A percentile compares a stretch with the other conserved stretches of the same genome.
These are phyloP conservation scores for Leishmania braziliensis DNA, from an alignment of 208 protist genomes.

Conservation along the genomic window DNA sequence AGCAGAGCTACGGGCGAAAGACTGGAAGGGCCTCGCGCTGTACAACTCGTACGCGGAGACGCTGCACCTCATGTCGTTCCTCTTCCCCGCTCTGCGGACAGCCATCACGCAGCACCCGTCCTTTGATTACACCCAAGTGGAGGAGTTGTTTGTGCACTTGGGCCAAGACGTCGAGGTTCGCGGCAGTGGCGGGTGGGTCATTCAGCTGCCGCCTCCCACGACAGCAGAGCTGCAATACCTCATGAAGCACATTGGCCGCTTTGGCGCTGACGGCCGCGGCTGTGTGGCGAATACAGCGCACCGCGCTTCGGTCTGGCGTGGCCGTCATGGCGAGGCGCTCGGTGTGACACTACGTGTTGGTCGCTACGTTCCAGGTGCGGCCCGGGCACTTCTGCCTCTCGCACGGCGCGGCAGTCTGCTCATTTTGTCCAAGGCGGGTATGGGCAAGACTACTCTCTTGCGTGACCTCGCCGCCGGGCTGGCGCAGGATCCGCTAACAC, in stretches of 20 bases:
- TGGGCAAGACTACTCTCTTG: constrained; percentile 94
- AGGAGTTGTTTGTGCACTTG: constrained; percentile 82
- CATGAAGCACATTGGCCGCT: constrained; percentile 54
- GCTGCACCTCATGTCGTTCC: constrained; percentile 64
- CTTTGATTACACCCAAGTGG: constrained; percentile 56
- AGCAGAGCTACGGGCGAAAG: constrained; percentile 45
- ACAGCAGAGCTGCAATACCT: constrained; percentile 54
- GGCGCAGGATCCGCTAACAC: constrained; percentile 43
- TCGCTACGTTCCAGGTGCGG: constrained; percentile 73
- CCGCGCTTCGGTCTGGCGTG: constrained; percentile 79
- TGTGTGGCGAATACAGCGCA: constrained; percentile 75
- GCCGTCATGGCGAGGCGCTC: constrained; percentile 67
- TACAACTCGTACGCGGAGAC: constrained; percentile 70
- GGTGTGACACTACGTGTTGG: constrained; percentile 90
- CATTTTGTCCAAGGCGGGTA: constrained; percentile 89
- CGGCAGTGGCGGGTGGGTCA: constrained; percentile 48
- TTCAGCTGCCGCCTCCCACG: constrained; percentile 60
- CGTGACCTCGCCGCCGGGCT: constrained; percentile 83
- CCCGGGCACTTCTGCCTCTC: constrained; percentile 60
- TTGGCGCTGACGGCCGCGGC: constrained; percentile 77
- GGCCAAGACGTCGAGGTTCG: constrained; percentile 82
- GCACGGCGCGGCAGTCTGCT: constrained; percentile 75
- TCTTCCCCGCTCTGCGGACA: constrained; percentile 51
- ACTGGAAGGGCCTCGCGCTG: constrained; percentile 59
- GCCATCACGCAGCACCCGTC: constrained; percentile 38